These are phyloP conservation scores for Coniochaeta sp. DNA, from an alignment of 2,329 filamentous ascomycete species.

Conservation along the genomic window DNA sequence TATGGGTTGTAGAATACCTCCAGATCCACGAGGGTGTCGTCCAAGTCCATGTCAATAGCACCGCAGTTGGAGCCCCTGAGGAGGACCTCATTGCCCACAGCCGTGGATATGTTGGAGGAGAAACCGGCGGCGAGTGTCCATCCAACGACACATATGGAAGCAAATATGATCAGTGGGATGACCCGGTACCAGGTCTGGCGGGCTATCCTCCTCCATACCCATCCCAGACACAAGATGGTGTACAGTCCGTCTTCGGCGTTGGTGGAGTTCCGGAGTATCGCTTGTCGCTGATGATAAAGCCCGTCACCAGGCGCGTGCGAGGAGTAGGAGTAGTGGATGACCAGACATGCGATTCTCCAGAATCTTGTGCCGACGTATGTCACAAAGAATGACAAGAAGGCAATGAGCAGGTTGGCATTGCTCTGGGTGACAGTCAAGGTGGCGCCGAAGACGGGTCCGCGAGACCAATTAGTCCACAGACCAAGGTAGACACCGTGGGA, in stretches of 20 bases:
- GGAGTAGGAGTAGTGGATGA: constrained; percentile 6
- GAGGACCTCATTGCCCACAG: constrained; percentile 6
- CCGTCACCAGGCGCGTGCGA: not conserved
- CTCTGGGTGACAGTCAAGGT: constrained; percentile 9
- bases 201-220: constrained; percentile 5
- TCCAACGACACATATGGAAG: constrained; percentile 1
- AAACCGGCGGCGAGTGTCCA: constrained; percentile 6
- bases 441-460: constrained; percentile 7
- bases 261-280: constrained; percentile 8
- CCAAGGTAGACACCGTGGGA: constrained; percentile 7
- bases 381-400: constrained; percentile 10
- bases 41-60: not conserved
- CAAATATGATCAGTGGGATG: not conserved
- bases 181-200: not conserved
- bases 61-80: constrained; percentile 3
- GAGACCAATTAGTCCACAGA: constrained; percentile 12
- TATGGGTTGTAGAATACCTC: not conserved
- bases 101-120: constrained; percentile 7
- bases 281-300: constrained; percentile 9
- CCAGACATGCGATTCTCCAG: constrained; percentile 8
- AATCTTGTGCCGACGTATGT: constrained; percentile 6
- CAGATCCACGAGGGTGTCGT: not conserved
- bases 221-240: not conserved
- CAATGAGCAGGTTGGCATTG: constrained; percentile 10
- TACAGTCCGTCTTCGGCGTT: constrained; percentile 4